phyloP scores from a whole-genome alignment of 1,139 yeast species.

The Eremothecium cymbalariae region DNA sequence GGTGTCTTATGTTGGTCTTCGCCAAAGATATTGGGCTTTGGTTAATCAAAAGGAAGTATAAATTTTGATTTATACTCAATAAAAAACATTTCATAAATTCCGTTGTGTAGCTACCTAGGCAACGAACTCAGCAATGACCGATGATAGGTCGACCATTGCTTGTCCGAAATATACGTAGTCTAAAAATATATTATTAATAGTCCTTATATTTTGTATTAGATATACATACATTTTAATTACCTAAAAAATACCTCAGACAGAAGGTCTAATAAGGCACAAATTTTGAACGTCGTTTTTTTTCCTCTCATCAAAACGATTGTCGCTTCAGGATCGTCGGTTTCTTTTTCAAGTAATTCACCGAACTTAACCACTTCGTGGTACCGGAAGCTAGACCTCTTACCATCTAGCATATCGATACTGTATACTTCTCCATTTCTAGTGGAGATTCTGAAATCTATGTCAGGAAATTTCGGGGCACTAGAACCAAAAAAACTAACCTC shows the following conservation, averaged over 20 bases:
- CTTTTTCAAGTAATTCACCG: constrained; percentile 14
- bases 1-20: constrained; percentile 15
- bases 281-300: constrained; percentile 1
- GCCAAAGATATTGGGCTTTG: constrained; percentile 13
- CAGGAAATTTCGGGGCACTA: constrained; percentile 51
- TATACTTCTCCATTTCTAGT: constrained; percentile 42
- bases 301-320: constrained; percentile 17
- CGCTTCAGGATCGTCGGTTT: constrained; percentile 20
- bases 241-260: constrained; percentile 6
- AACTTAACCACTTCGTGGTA: constrained; percentile 6
- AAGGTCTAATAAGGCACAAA: constrained; percentile 6
- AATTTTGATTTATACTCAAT: too few species aligned
- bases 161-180: too few species aligned
- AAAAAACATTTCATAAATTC: too few species aligned
- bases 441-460: constrained; percentile 63
- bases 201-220: too few species aligned
- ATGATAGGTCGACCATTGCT: too few species aligned
- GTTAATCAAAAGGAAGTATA: too few species aligned
- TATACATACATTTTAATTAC: too few species aligned
- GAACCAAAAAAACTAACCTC: constrained; percentile 36
- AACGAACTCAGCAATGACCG: too few species aligned
- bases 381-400: constrained; percentile 19
- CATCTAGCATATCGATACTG: constrained; percentile 27
- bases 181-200: too few species aligned
- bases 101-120: too few species aligned